These are phyloP conservation scores for Candida alai DNA, from an alignment of 805 yeast species.

Conservation along the genomic window DNA sequence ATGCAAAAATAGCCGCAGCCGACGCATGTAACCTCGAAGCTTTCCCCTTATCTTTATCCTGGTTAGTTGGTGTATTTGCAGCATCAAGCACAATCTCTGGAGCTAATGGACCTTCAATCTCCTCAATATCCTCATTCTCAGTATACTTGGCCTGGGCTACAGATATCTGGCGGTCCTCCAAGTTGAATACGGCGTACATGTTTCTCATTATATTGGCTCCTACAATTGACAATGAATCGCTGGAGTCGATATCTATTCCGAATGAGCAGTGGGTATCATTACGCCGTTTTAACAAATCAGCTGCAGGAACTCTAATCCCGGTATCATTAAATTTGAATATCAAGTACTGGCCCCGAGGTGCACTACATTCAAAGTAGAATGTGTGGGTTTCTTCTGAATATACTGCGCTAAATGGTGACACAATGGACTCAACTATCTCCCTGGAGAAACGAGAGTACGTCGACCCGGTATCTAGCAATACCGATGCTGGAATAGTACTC, in stretches of 20 bases:
- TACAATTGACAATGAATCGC: conserved; percentile 8
- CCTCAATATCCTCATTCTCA: conserved; percentile 7
- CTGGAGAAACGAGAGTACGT: conserved; percentile 42
- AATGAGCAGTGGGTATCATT: neutral
- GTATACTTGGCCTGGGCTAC: conserved; percentile 20
- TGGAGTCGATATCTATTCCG: conserved; percentile 3
- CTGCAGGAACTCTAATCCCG: conserved; percentile 44
- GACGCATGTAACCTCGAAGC: no score
- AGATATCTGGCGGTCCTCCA: conserved; percentile 21
- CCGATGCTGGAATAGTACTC: conserved; percentile 15
- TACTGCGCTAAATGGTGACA: conserved; percentile 33
- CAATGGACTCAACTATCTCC: conserved; percentile 28
- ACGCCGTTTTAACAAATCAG: conserved; percentile 1
- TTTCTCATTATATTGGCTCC: conserved; percentile 27
- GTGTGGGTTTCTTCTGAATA: conserved; percentile 40
- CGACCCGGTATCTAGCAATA: conserved; percentile 32
- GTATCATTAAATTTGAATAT: conserved; percentile 56
- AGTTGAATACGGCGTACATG: conserved; percentile 24
- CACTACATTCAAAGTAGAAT: conserved; percentile 44
- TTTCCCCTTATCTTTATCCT: no score
- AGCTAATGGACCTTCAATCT: no score
- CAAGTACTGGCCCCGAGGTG: conserved; percentile 11
- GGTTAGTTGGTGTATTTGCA: no score
- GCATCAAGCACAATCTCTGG: no score
- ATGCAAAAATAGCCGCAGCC: no score